phyloP scores from a whole-genome alignment of 2,329 filamentous ascomycete species.

The Podosphaera fusca region DNA sequence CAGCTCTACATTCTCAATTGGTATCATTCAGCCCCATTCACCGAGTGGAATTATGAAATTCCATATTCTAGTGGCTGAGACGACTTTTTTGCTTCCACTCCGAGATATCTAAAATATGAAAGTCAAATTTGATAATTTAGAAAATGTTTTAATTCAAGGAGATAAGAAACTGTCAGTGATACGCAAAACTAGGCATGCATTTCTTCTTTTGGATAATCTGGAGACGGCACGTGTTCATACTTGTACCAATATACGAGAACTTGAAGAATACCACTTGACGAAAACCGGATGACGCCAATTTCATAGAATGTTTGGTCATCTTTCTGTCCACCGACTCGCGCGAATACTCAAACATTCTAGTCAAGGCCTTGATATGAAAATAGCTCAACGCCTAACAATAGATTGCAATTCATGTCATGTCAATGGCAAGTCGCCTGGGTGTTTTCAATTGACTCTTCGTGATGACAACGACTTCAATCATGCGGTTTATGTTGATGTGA shows the following conservation, averaged over 20 bases:
- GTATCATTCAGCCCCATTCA: neutral
- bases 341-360: neutral
- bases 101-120: neutral
- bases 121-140: too few species aligned
- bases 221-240: neutral
- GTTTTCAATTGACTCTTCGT: neutral
- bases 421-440: neutral
- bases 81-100: neutral
- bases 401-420: neutral
- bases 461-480: slow-evolving; percentile 1
- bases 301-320: neutral
- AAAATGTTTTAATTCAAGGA: neutral
- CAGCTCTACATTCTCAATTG: neutral
- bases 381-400: neutral
- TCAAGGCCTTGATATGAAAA: neutral
- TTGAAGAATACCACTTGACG: neutral
- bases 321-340: neutral
- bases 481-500: slow-evolving; percentile 1
- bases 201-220: neutral
- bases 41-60: neutral
- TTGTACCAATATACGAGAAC: neutral
- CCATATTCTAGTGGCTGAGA: neutral
- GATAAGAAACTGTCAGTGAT: neutral
- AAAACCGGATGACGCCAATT: neutral
- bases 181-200: neutral